Evolutionary conservation across 257 asterid species (phyloP), one percentile per base, ranked within the genome.

Genomic region (Solanum gandarillasii): DNA sequence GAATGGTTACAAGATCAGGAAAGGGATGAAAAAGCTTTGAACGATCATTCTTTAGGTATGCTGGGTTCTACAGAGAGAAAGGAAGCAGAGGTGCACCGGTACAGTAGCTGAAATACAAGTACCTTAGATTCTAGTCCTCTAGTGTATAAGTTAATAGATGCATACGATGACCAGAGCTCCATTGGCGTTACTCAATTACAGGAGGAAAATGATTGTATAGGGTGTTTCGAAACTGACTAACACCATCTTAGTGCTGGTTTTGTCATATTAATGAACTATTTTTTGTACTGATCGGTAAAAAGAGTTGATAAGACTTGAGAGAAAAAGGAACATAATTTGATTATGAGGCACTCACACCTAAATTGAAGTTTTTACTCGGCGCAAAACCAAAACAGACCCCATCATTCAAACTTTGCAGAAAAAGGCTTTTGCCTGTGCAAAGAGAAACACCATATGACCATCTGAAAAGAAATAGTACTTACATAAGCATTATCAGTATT

Each of bases 401-500:
- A 46, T 3, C 29, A 18, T 29, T 43, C 9, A 18, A 48, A 48
- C 86, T 82, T 82, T 5, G 43, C 86, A 82, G 86, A 48, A 31
- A 79, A 29, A 10, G 70, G 29, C 27, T 81, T 46, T 81, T 29
- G 70, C 70, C 25, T 29, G 86, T 82, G 70, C 70, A 32, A 78
- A 83, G 85, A 86, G 46, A 84, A 82, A 88, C 52, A 46, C 41
- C 62, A 46, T 29, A 10, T 31, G 43, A 31, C n/a, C 86, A 87
- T 74, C 74, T 38, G 39, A 84, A 79, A 35, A 60, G 41, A 79
- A 16, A 90, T 71, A 86, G 90, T 86, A 88, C 99, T 92, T 92
- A 97, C 99, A 89, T 89, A 91, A 89, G 92, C 86, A 91, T 85
- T 88, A 89, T 95, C 98, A 88, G 91, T 87, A 86, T 89, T 95